phyloP scores from a whole-genome alignment of 2,329 filamentous ascomycete species.

The Aspergillus viridinutans region DNA sequence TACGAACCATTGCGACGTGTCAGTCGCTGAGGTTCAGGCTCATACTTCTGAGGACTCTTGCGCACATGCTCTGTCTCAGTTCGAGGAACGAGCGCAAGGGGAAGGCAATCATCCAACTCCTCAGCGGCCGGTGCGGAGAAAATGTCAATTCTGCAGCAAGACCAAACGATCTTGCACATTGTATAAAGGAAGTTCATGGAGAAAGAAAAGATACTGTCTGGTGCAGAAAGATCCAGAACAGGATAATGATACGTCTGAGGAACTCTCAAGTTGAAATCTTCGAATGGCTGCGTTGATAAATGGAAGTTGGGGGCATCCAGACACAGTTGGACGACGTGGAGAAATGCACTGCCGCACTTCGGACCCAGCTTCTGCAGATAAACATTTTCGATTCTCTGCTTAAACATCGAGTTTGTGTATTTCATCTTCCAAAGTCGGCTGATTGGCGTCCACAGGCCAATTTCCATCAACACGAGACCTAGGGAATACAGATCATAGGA shows the following conservation, averaged over 20 bases:
- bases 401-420: slow-evolving; percentile 60
- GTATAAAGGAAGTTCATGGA: slow-evolving; percentile 44
- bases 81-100: slow-evolving; percentile 35
- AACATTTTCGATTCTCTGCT: slow-evolving; percentile 58
- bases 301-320: slow-evolving; percentile 54
- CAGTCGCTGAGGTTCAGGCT: slow-evolving; percentile 9
- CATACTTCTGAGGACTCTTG: slow-evolving; percentile 16
- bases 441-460: slow-evolving; percentile 61
- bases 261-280: slow-evolving; percentile 37
- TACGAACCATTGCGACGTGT: slow-evolving; percentile 15
- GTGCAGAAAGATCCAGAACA: slow-evolving; percentile 38
- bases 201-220: slow-evolving; percentile 39
- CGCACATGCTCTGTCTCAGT: slow-evolving; percentile 25
- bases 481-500: slow-evolving; percentile 58
- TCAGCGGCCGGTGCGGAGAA: slow-evolving; percentile 38
- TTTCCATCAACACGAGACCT: slow-evolving; percentile 58
- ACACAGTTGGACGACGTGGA: slow-evolving; percentile 59
- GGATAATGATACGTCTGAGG: slow-evolving; percentile 41
- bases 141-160: slow-evolving; percentile 40
- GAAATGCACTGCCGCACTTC: slow-evolving; percentile 61
- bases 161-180: slow-evolving; percentile 39
- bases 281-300: slow-evolving; percentile 40
- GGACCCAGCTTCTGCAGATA: slow-evolving; percentile 59
- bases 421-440: slow-evolving; percentile 61
- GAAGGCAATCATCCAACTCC: slow-evolving; percentile 40